Base-by-base conservation (phyloP, 371 early-diverging fungal genomes). In the Chytridiales sp. region DNA sequence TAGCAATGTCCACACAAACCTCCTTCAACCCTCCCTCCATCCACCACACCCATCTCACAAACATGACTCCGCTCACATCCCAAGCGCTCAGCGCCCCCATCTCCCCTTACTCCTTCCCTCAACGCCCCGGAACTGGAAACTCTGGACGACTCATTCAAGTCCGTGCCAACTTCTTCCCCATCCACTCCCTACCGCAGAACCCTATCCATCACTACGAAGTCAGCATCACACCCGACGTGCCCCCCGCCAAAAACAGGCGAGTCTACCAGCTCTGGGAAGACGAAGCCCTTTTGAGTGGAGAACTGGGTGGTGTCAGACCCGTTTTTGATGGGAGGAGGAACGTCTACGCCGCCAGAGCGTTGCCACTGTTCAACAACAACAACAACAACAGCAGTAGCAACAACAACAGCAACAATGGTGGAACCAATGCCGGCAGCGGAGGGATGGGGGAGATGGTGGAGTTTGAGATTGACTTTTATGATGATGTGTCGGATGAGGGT, bases 271-370 rank as follows among this genome's bases (percentile, higher is more conserved):
- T 75, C 22, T 79, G 80, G 80, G 74, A 75, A 47, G 67, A 66
- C 27, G 65, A 57, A 30, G 66, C 66, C 6, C 52, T 56, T 30
- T 36, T 66, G 26, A 49, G 36, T 13, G 60, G 61, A n/a, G 64
- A 39, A 43, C 59, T 71, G 29, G 52, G 55, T 26, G 71, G 75
- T 29, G 63, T 71, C 30, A 29, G 66, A 9, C 75, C 77, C 26
- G 84, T 87, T 13, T 89, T 73, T 59, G 88, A 88, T 61, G 87
- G 88, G 4, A 65, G 84, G 38, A 77, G 81, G 64, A 82, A 79
- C 51, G 67, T 87, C 0, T 88, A 73, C 61, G 64, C 87, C 6
- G 67, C 80, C 1, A 63, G 70, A 31, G 63, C 68, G 0, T 61
- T 85, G 26, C 76, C 81, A 0, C 70, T 82, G 24, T 79, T 47